phyloP scores from a whole-genome alignment of 257 asterid genomes.

The Handroanthus guayacan region DNA sequence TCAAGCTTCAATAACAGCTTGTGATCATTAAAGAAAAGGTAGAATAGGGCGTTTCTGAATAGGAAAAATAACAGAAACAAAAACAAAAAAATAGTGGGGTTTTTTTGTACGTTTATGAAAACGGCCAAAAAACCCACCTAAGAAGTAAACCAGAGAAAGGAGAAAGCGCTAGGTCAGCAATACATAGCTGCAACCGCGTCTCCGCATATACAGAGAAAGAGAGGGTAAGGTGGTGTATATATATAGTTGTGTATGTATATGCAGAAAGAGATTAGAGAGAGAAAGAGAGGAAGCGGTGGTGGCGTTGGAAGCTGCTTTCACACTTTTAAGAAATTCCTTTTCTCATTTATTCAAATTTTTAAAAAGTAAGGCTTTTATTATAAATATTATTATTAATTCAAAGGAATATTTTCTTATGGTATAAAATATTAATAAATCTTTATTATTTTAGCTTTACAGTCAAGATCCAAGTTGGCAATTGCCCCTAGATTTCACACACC shows the following conservation, averaged over 20 bases:
- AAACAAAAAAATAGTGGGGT: slow-evolving; percentile 13
- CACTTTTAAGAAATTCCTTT: slow-evolving; percentile 34
- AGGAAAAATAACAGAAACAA: neutral
- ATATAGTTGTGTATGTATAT: slow-evolving; percentile 25
- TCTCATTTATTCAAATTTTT: slow-evolving; percentile 29
- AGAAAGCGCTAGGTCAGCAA: slow-evolving; percentile 57
- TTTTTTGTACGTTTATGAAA: slow-evolving; percentile 22
- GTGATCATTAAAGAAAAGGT: slow-evolving; percentile 26
- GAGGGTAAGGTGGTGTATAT: slow-evolving; percentile 23
- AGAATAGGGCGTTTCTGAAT: neutral
- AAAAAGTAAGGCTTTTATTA: neutral
- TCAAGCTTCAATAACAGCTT: slow-evolving; percentile 25
- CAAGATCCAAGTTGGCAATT: slow-evolving; percentile 28
- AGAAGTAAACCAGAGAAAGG: slow-evolving; percentile 34
- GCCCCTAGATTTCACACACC: too few species aligned
- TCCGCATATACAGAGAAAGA: slow-evolving; percentile 28
- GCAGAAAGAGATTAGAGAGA: slow-evolving; percentile 29
- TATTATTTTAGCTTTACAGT: neutral
- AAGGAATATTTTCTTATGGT: slow-evolving; percentile 26
- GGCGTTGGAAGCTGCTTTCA: slow-evolving; percentile 25
- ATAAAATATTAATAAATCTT: neutral
- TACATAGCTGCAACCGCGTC: slow-evolving; percentile 54
- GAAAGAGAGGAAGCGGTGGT: slow-evolving; percentile 13
- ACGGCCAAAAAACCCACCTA: slow-evolving; percentile 36
- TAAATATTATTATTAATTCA: neutral